Conservation (phyloP, 2,329 filamentous ascomycete species). For the Macroventuria anomochaeta region DNA sequence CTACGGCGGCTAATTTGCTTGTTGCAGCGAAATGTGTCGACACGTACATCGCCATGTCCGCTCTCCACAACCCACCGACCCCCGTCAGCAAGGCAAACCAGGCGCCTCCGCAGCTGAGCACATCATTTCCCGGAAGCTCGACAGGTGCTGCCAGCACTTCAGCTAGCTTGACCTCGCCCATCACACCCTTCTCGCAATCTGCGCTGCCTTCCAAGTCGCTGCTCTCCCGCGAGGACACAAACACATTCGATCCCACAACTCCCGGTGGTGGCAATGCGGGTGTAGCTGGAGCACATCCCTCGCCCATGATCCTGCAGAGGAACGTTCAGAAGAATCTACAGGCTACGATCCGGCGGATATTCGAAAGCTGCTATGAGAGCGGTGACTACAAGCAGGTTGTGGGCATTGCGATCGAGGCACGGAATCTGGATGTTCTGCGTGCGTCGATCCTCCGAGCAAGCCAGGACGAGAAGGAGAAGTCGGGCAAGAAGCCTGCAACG, state of each 20-base stretch:
- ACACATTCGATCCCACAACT: conserved; percentile 63
- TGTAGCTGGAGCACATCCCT: conserved; percentile 61
- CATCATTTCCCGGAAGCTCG: conserved; percentile 73
- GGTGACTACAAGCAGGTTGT: conserved; percentile 94
- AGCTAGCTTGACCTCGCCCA: conserved; percentile 78
- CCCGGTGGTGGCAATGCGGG: conserved; percentile 64
- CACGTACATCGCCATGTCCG: conserved; percentile 87
- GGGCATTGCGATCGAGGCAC: conserved; percentile 93
- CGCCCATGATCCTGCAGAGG: conserved; percentile 71
- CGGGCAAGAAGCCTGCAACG: conserved; percentile 64
- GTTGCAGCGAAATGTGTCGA: conserved; percentile 85
- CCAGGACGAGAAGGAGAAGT: conserved; percentile 78
- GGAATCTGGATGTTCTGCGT: conserved; percentile 85
- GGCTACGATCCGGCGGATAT: conserved; percentile 83
- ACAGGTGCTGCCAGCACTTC: conserved; percentile 71
- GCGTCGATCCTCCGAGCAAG: conserved; percentile 88
- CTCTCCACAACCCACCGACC: conserved; percentile 62
- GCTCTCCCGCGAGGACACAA: conserved; percentile 79
- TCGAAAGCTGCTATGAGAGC: conserved; percentile 85
- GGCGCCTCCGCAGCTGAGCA: conserved; percentile 73
- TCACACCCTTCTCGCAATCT: conserved; percentile 93
- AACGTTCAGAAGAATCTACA: conserved; percentile 82
- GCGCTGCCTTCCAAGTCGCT: conserved; percentile 92
- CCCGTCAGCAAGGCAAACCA: conserved; percentile 57
- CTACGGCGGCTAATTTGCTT: conserved; percentile 21